A percentile compares a stretch with the other conserved stretches of the same genome.
These are phyloP conservation scores for Ganoderma resinaceum DNA, from an alignment of 1,284 basidiomycete species.

Conservation along the genomic window DNA sequence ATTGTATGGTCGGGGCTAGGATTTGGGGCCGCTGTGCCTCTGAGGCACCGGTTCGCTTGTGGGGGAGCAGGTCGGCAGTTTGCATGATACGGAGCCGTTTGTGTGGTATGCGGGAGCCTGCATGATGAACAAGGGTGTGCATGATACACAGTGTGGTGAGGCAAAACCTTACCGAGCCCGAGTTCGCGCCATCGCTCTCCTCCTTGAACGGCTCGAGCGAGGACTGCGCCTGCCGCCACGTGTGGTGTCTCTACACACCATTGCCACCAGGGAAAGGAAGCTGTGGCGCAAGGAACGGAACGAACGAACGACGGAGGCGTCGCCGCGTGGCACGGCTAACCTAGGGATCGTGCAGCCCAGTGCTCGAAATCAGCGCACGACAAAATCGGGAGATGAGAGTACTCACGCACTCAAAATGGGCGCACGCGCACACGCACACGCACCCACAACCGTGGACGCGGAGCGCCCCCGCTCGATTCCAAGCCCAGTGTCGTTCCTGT, in stretches of 20 bases:
- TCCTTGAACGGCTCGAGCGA: background rate
- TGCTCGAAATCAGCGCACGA: background rate
- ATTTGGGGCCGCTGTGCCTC: background rate
- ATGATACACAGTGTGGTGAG: background rate
- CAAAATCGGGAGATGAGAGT: background rate
- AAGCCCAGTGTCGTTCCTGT: background rate
- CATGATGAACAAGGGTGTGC: background rate
- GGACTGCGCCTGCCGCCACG: background rate
- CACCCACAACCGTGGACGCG: background rate
- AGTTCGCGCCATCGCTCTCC: background rate
- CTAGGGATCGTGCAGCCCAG: background rate
- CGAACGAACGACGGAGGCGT: background rate
- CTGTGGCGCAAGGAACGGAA: background rate
- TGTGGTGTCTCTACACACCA: background rate
- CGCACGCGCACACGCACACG: background rate
- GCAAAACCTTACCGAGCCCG: background rate
- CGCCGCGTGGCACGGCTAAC: background rate
- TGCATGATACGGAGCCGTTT: background rate
- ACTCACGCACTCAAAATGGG: slow-evolving; percentile 5
- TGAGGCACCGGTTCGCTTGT: background rate
- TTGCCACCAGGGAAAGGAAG: background rate
- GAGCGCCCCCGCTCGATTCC: background rate
- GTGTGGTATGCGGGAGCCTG: background rate
- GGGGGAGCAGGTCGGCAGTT: background rate
- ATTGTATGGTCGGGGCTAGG: background rate